These are phyloP conservation scores for Solanum aculeatissimum DNA, from an alignment of 305 asterid genomes.

Conservation along the genomic window DNA sequence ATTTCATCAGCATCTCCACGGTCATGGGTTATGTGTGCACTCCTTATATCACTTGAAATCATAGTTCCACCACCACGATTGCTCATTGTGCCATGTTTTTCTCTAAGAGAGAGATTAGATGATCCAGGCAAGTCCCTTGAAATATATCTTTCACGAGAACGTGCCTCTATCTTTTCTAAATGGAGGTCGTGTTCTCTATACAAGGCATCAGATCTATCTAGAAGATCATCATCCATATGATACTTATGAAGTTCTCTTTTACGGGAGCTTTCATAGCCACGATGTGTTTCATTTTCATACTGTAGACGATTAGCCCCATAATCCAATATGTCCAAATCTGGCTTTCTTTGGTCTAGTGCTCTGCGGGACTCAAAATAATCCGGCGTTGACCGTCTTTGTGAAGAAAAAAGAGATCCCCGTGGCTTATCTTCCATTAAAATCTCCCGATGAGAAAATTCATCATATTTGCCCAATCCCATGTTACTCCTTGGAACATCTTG, in stretches of 20 bases:
- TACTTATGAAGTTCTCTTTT: slow-evolving; percentile 9
- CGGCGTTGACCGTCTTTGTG: slow-evolving; percentile 8
- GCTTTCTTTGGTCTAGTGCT: slow-evolving; percentile 14
- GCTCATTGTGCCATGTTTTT: slow-evolving; percentile 9
- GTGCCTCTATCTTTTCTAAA: slow-evolving; percentile 10
- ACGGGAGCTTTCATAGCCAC: slow-evolving; percentile 16
- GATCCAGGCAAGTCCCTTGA: slow-evolving; percentile 15
- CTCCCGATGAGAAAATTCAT: slow-evolving; percentile 20
- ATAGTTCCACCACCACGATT: slow-evolving; percentile 17
- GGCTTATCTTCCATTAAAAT: slow-evolving; percentile 16
- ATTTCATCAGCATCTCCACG: slow-evolving; percentile 6
- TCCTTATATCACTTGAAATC: slow-evolving; percentile 25
- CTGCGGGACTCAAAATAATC: slow-evolving; percentile 14
- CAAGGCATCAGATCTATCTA: slow-evolving; percentile 20
- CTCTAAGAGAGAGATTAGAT: slow-evolving; percentile 9
- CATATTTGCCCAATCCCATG: slow-evolving; percentile 9
- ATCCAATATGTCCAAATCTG: slow-evolving; percentile 19
- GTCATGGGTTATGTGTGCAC: slow-evolving; percentile 20
- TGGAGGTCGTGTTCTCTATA: slow-evolving; percentile 16
- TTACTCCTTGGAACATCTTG: slow-evolving; percentile 19
- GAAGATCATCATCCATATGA: slow-evolving; percentile 13
- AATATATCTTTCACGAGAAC: slow-evolving; percentile 15
- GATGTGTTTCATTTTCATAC: slow-evolving; percentile 14
- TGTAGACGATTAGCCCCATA: slow-evolving; percentile 18
- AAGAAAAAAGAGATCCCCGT: slow-evolving; percentile 18